A percentile compares a stretch with the other conserved stretches of the same genome.
Evolutionary conservation across 768 basidiomycete genomes (phyloP).

Genomic region (Phylloporus sp.): DNA sequence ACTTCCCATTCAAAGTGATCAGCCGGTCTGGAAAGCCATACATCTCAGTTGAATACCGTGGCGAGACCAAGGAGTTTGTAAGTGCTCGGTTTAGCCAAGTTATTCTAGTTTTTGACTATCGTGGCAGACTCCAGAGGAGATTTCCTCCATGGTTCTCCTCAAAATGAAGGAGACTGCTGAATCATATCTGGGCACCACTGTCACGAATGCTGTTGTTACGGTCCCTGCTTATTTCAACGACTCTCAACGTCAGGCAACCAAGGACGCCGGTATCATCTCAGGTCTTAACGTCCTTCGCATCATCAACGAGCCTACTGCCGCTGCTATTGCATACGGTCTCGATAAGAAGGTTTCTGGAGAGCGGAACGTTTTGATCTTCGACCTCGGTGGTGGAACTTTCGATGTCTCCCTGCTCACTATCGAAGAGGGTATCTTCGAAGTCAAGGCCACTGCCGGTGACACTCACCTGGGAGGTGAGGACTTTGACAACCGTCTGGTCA

Average conservation of each 20-base stretch:
- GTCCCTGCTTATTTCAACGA: constrained; percentile 99
- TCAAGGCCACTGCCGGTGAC: constrained; percentile 97
- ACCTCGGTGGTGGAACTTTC: constrained; percentile 97
- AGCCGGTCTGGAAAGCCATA: constrained; percentile 87
- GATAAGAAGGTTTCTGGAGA: constrained; percentile 91
- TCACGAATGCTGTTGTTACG: constrained; percentile 92
- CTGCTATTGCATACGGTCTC: constrained; percentile 97
- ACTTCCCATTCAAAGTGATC: constrained; percentile 93
- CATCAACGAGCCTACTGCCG: constrained; percentile 98
- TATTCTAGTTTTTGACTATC: constrained; percentile 2
- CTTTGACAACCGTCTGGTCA: constrained; percentile 96
- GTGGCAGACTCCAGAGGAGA: constrained; percentile 86
- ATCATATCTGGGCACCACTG: constrained; percentile 82
- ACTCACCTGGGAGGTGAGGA: constrained; percentile 98
- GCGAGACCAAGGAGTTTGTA: constrained; percentile 91
- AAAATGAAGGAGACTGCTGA: constrained; percentile 99
- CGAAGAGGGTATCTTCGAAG: constrained; percentile 97
- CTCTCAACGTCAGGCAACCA: constrained; percentile 97
- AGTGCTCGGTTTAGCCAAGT: constrained; percentile 27
- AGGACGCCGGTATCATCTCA: constrained; percentile 93
- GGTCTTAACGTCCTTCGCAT: constrained; percentile 96
- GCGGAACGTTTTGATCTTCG: constrained; percentile 96
- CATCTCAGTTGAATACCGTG: constrained; percentile 86
- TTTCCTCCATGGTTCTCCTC: constrained; percentile 94
- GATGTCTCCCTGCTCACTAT: constrained; percentile 96